Conservation (phyloP, 2,329 filamentous ascomycete genomes). For the Pseudophaeomoniella oleicola region DNA sequence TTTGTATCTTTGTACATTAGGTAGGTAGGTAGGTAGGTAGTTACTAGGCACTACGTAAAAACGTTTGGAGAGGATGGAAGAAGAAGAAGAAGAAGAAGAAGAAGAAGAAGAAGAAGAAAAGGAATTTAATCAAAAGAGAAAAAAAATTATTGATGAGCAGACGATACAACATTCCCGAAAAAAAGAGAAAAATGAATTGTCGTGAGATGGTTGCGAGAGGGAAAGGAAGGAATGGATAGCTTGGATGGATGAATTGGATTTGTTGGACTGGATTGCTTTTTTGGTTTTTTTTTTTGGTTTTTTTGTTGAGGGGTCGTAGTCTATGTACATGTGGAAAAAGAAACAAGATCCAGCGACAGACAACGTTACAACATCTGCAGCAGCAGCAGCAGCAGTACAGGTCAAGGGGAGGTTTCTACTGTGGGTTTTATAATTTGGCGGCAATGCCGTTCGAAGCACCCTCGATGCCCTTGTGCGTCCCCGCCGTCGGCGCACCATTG, state of each 20-base stretch:
- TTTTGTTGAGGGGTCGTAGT: no score
- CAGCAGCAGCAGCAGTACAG: no score
- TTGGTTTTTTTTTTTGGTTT: no score
- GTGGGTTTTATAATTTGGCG: no score
- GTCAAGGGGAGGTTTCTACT: no score
- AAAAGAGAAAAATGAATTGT: slow-evolving; percentile 4
- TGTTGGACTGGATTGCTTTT: no score
- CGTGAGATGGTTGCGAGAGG: neutral
- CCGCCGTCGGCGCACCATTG: slow-evolving; percentile 34
- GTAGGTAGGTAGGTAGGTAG: slow-evolving; percentile 1
- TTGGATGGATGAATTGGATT: no score
- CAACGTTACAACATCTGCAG: no score
- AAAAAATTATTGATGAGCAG: slow-evolving; percentile 2
- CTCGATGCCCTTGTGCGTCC: slow-evolving; percentile 22
- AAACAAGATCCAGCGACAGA: no score
- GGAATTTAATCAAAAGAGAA: slow-evolving; percentile 4
- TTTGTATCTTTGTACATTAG: slow-evolving; percentile 11
- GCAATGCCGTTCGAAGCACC: slow-evolving; percentile 5
- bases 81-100: slow-evolving; percentile 3
- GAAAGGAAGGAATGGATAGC: slow-evolving; percentile 20
- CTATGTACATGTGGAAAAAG: no score
- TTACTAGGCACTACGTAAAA: slow-evolving; percentile 3
- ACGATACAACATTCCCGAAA: slow-evolving; percentile 14
- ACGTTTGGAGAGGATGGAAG: neutral
- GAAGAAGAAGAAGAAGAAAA: slow-evolving; percentile 4